Base-by-base conservation (phyloP, 352 stramenopile species). In the Phytophthora rubi region DNA sequence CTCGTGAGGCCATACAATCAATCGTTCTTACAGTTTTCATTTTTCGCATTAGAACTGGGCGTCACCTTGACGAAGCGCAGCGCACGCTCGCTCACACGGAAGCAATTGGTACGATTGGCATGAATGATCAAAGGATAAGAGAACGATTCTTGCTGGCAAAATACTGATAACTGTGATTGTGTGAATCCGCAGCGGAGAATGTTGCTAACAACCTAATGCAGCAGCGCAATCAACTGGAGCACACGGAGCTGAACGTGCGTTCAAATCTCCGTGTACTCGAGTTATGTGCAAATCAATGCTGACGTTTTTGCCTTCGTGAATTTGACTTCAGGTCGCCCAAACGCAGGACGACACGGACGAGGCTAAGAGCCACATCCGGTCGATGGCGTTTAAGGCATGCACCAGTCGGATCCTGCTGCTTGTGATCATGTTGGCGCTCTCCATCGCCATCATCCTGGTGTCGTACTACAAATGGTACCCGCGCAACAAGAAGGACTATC, bases 401-500 rank as follows among this genome's bases (percentile, higher is more conserved):
- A 90, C 83, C 18, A 92, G 82, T 75, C 88, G 86, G 63, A 32
- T 93, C 37, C 42, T 86, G 28, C 56, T 92, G 61, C 32, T 83
- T 30, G 54, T 93, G 28, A 62, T 93, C 21, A 93, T 93, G 26
- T 59, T 93, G 16, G 80, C 69, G 13, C 75, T 93, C 21, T 67
- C 62, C 2, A 66, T 77, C 18, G 83, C 86, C 28, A 91, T 93
- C 51, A 71, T 63, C 9, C 51, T 90, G 30, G 82, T 93, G 5
- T 88, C 86, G 47, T 91, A 92, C 63, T 91, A 88, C 79, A 90
- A 88, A 53, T 93, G 86, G 86, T 93, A 91, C 58, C 86, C 86
- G 18, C 76, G 77, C 53, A 78, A 82, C 67, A 83, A 90, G 71
- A 92, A 89, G 70, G 85, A 92, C 60, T 73, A 84, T 30, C n/a